Percentiles rank a stretch among this genome's conserved stretches.
Evolutionary conservation across 441 rosid species (phyloP).

Genomic region (Viola pubescens): DNA sequence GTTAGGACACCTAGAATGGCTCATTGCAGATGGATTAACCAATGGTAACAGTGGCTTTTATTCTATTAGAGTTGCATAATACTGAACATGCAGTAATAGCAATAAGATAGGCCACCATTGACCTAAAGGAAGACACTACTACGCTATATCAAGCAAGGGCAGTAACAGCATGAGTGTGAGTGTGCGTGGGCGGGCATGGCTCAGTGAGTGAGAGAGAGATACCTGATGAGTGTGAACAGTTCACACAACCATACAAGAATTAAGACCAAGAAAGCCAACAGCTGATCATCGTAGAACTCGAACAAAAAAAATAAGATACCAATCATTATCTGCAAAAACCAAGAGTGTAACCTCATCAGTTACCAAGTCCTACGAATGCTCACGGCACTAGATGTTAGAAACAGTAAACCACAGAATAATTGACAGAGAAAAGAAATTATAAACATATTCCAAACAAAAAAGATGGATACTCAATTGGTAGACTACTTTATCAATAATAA

Average conservation of each 20-base stretch:
- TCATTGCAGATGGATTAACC: no score
- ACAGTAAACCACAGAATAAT: not conserved
- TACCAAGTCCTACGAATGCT: constrained; percentile 3
- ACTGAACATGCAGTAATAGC: no score
- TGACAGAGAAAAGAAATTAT: not conserved
- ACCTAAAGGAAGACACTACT: no score
- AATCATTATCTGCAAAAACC: constrained; percentile 84
- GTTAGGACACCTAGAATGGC: no score
- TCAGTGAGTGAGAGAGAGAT: constrained; percentile 18
- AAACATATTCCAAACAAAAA: not conserved
- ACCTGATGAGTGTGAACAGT: constrained; percentile 93
- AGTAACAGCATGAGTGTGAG: no score
- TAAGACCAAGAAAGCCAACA: constrained; percentile 95
- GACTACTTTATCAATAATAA: not conserved
- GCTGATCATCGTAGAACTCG: constrained; percentile 96
- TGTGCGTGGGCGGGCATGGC: no score
- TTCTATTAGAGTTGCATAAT: no score
- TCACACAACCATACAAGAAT: constrained; percentile 98
- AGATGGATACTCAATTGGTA: constrained; percentile 7
- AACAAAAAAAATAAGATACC: constrained; percentile 93
- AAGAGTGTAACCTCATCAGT: constrained; percentile 6
- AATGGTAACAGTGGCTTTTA: no score
- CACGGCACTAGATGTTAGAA: not conserved
- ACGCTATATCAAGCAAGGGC: no score
- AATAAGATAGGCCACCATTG: no score